Evolutionary conservation across 371 early-diverging fungal species (phyloP).

Genomic region (Mucor circinelloides): DNA sequence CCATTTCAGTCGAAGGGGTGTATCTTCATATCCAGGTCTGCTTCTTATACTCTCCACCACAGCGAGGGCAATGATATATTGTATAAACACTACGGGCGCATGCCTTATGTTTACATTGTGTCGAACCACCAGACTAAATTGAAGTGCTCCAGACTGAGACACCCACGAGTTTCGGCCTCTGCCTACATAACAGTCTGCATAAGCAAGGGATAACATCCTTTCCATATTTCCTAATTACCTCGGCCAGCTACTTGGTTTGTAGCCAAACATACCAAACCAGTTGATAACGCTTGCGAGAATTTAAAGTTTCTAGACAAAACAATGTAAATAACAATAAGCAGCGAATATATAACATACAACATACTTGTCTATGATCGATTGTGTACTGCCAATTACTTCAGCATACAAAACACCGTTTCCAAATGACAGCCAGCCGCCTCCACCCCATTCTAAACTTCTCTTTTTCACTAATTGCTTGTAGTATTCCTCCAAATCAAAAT

Average conservation of each 20-base stretch:
- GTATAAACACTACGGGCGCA: constrained; percentile 79
- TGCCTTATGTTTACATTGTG: constrained; percentile 63
- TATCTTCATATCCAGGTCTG: constrained; percentile 72
- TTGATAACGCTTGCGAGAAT: constrained; percentile 67
- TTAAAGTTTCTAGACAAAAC: constrained; percentile 55
- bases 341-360: neutral
- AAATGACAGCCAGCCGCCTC: constrained; percentile 44
- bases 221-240: constrained; percentile 36
- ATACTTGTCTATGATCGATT: constrained; percentile 86
- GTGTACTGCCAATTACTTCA: constrained; percentile 82
- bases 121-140: constrained; percentile 79
- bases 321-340: neutral
- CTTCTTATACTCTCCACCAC: constrained; percentile 77
- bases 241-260: constrained; percentile 80
- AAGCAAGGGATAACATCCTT: neutral
- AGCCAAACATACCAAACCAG: constrained; percentile 80
- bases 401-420: constrained; percentile 81
- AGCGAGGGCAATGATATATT: constrained; percentile 85
- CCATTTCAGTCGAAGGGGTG: constrained; percentile 92
- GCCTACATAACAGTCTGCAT: neutral
- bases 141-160: constrained; percentile 87
- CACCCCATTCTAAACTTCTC: constrained; percentile 25
- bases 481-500: constrained; percentile 49
- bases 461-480: constrained; percentile 35
- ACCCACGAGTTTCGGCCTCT: constrained; percentile 94